Evolutionary conservation across 2,329 filamentous ascomycete species (phyloP).

Genomic region (Pseudopyrenochaeta lycopersici): DNA sequence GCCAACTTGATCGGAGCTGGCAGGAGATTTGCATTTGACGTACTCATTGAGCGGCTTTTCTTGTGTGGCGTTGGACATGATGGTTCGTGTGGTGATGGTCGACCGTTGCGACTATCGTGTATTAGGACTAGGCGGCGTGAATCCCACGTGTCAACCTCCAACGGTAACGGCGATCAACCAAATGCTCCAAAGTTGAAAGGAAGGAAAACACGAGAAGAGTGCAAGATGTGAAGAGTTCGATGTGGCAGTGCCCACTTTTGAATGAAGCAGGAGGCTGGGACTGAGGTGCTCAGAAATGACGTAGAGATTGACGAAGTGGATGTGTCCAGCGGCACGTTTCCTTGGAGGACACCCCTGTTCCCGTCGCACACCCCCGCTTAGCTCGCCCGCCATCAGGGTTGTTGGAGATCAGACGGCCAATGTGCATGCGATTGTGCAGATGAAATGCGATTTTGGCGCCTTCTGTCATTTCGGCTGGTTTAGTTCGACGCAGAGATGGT

Average conservation of each 20-base stretch:
- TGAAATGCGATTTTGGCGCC: constrained; percentile 20
- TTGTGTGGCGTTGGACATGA: constrained; percentile 33
- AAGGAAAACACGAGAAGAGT: not conserved
- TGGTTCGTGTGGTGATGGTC: constrained; percentile 11
- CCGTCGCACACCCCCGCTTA: constrained; percentile 29
- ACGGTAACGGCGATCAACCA: constrained; percentile 5
- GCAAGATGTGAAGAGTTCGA: constrained; percentile 1
- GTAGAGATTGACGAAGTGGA: constrained; percentile 39
- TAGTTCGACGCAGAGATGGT: not conserved
- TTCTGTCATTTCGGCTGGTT: constrained; percentile 6
- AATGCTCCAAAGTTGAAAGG: not conserved
- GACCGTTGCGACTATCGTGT: constrained; percentile 22
- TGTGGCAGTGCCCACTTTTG: constrained; percentile 18
- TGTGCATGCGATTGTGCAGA: constrained; percentile 30
- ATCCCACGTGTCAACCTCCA: constrained; percentile 3
- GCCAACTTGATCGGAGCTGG: not conserved
- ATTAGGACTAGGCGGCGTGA: constrained; percentile 14
- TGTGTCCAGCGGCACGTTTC: constrained; percentile 28
- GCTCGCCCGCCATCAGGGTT: constrained; percentile 31
- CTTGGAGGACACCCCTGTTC: constrained; percentile 36
- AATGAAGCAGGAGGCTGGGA: constrained; percentile 37
- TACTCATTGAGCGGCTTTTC: constrained; percentile 50
- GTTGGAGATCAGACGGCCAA: constrained; percentile 37
- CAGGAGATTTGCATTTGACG: constrained; percentile 5
- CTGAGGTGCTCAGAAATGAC: constrained; percentile 34